phyloP scores from a whole-genome alignment of 1,284 basidiomycete genomes.

The Ganoderma leucocontextum region DNA sequence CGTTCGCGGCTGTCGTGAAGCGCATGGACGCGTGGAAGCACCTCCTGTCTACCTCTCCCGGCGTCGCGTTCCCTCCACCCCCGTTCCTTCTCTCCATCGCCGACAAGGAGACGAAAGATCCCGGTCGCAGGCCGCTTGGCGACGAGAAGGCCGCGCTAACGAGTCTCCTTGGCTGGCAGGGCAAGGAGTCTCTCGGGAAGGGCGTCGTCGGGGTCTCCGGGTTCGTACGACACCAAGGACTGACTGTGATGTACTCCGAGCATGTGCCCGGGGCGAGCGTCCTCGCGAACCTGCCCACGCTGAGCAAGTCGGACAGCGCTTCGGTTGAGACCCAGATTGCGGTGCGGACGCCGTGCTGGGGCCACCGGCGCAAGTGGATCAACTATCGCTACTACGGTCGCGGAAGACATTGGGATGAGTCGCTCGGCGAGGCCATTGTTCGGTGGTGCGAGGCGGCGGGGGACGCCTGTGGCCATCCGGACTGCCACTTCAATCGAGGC shows the following conservation, averaged over 20 bases:
- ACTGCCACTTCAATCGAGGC: constrained; percentile 49
- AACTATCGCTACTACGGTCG: constrained; percentile 59
- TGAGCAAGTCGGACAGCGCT: constrained; percentile 28
- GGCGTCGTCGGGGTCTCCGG: constrained; percentile 60
- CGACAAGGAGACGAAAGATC: constrained; percentile 52
- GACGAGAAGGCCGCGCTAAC: constrained; percentile 62
- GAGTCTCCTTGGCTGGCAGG: constrained; percentile 67
- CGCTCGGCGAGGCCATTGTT: constrained; percentile 53
- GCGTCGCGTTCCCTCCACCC: constrained; percentile 55
- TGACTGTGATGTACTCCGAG: constrained; percentile 61
- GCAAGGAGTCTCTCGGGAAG: constrained; percentile 50
- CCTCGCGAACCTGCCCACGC: constrained; percentile 26
- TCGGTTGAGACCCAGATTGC: constrained; percentile 29
- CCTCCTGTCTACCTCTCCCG: constrained; percentile 61
- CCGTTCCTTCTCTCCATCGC: constrained; percentile 56
- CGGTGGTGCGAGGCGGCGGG: constrained; percentile 45
- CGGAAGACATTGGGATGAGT: constrained; percentile 44
- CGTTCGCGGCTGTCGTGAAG: constrained; percentile 50
- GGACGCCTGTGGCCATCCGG: constrained; percentile 49
- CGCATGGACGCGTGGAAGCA: constrained; percentile 49
- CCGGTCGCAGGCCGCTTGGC: constrained; percentile 52
- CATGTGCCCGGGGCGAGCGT: constrained; percentile 46
- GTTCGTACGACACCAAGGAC: constrained; percentile 66
- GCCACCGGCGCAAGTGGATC: constrained; percentile 54
- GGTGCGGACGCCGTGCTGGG: constrained; percentile 35